phyloP scores from a whole-genome alignment of 495 filamentous ascomycete genomes.

The Aspergillus sclerotioniger region DNA sequence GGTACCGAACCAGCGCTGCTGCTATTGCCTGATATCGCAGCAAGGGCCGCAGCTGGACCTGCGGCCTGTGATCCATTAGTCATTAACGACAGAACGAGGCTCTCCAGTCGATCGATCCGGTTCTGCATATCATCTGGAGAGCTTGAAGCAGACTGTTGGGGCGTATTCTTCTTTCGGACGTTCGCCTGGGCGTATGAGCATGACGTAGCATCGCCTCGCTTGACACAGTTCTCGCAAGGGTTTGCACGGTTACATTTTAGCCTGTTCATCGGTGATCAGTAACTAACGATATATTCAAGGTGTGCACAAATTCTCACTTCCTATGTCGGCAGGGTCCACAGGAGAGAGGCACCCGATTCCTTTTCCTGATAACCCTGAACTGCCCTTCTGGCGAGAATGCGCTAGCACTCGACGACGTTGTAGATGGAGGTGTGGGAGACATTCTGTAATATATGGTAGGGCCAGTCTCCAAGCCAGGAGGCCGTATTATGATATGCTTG shows the following conservation, averaged over 20 bases:
- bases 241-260: slow-evolving; percentile 91
- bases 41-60: slow-evolving; percentile 60
- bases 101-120: slow-evolving; percentile 94
- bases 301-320: slow-evolving; percentile 65
- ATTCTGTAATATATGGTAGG: slow-evolving; percentile 39
- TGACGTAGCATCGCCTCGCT: slow-evolving; percentile 76
- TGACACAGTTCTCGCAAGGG: slow-evolving; percentile 95
- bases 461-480: not conserved
- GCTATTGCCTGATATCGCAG: slow-evolving; percentile 61
- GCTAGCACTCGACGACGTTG: slow-evolving; percentile 69
- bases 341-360: slow-evolving; percentile 91
- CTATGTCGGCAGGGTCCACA: slow-evolving; percentile 91
- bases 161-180: slow-evolving; percentile 70
- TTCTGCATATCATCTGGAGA: slow-evolving; percentile 98
- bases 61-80: slow-evolving; percentile 73
- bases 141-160: slow-evolving; percentile 54
- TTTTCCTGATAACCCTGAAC: slow-evolving; percentile 86
- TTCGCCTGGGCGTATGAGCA: slow-evolving; percentile 87
- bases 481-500: not conserved
- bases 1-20: slow-evolving; percentile 52
- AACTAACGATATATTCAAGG: slow-evolving; percentile 22
- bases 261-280: slow-evolving; percentile 43
- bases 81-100: slow-evolving; percentile 93
- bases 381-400: slow-evolving; percentile 81
- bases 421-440: slow-evolving; percentile 91